Base-by-base conservation (phyloP, 208 protist species). In the Crithidia brevicula region DNA sequence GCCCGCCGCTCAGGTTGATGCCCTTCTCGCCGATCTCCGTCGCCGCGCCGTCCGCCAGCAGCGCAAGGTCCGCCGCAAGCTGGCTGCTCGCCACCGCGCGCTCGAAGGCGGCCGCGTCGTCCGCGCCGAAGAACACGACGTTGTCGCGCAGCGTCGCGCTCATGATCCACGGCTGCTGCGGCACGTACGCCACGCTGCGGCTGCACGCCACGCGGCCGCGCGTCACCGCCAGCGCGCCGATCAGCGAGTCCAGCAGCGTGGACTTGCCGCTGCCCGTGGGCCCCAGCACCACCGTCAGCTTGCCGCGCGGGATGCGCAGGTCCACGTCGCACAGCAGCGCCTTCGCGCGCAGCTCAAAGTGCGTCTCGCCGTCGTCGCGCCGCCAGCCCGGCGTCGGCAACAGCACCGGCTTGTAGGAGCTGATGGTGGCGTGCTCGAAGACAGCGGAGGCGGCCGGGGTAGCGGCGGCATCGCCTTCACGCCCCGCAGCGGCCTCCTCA, bases 121-220 rank as follows among this genome's bases (percentile, higher is more conserved):
- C 74, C 23, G 60, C 49, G 34, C 71, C 51, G 42, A 94, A 94
- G 72, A 98, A 98, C 8, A 95, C 45, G 25, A 98, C 86, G 76
- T 98, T 98, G 13, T 98, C 90, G 25, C 79, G 74, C 20, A 98
- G 31, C 25, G 94, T 96, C 16, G 82, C 80, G 77, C 93, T 97
- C 72, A 93, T 82, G 45, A 98, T 94, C 85, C 88, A 98, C 62
- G 93, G 63, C 69, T 92, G 76, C 74, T 98, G 97, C 28, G 94
- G 79, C 34, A 85, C 83, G 68, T 97, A 98, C 5, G 92, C 90
- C 27, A 98, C 75, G 38, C 31, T 62, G 27, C 62, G 42, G 18
- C 49, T 15, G 42, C 60, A 60, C 45, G 42, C 27, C 15, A 88
- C 66, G 23, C 38, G 34, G 49, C 83, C 85, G 23, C 50, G 46